phyloP scores from a whole-genome alignment of 2,329 filamentous ascomycete species.

The Phaeoacremonium minimum region DNA sequence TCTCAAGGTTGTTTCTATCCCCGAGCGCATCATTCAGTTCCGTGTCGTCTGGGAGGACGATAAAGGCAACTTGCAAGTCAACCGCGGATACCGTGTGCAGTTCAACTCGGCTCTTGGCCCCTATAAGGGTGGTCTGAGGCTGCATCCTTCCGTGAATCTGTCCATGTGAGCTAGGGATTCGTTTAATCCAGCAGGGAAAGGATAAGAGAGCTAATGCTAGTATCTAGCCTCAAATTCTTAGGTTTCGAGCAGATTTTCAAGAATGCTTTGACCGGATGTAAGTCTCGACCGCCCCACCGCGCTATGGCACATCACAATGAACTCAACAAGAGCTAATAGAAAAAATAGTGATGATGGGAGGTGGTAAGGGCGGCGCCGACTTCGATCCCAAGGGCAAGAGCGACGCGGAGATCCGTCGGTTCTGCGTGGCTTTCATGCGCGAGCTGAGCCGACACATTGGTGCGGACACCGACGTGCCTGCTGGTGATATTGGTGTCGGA shows the following conservation, averaged over 20 bases:
- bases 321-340: slow-evolving; percentile 5
- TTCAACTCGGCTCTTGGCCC: slow-evolving; percentile 97
- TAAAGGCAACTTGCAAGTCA: slow-evolving; percentile 82
- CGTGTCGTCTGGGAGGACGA: slow-evolving; percentile 96
- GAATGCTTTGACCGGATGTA: slow-evolving; percentile 93
- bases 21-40: slow-evolving; percentile 96
- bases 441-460: slow-evolving; percentile 95
- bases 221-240: slow-evolving; percentile 77
- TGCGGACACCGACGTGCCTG: slow-evolving; percentile 91
- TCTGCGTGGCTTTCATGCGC: slow-evolving; percentile 95
- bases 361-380: slow-evolving; percentile 95
- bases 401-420: slow-evolving; percentile 94
- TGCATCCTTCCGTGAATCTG: slow-evolving; percentile 85
- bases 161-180: slow-evolving; percentile 57
- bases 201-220: neutral
- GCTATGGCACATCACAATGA: neutral
- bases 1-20: slow-evolving; percentile 80
- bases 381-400: slow-evolving; percentile 99
- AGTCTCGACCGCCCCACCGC: slow-evolving; percentile 31
- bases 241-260: slow-evolving; percentile 99
- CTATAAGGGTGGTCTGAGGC: slow-evolving; percentile 95
- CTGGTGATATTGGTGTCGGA: slow-evolving; percentile 93
- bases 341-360: slow-evolving; percentile 77
- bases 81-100: slow-evolving; percentile 93
- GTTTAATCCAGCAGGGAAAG: too few relatives aligned